Base-by-base conservation (phyloP, 306 rosid genomes). In the Quillaja saponaria region DNA sequence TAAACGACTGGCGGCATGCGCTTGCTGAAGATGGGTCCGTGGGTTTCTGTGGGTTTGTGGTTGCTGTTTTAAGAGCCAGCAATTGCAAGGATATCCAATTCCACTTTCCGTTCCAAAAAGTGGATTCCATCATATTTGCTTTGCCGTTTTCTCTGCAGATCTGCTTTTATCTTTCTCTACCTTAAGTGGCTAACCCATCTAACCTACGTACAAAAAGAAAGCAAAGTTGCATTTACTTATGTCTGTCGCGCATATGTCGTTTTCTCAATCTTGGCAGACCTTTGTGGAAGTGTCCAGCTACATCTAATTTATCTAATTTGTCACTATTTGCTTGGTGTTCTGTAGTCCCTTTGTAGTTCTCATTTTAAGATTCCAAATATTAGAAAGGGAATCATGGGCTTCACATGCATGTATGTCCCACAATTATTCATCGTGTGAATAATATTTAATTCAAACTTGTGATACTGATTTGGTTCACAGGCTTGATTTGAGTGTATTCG, bases 341-440 rank as follows among this genome's bases (percentile, higher is more conserved):
- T 67, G 56, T 50, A 62, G 50, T 50, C 63, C 13, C 59, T 52
- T 34, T 55, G 64, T 40, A 65, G 25, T 39, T 55, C 73, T 63
- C 31, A 1, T 70, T 73, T 18, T 28, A 25, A 66, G 61, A 66
- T 71, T 46, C 55, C 49, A 42, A 69, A 53, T 34, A 13, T 65
- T 18, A 34, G 55, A 60, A 71, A 49, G 50, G 48, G 49, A 31
- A 61, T 50, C 7, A 62, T 67, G 75, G 61, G 72, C 62, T 21
- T 74, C 83, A 79, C 77, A 69, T 79, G 80, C 20, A 21, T 58
- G 60, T 67, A 41, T 74, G 53, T 49, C 72, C 77, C 75, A 71
- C 51, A 7, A 10, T 14, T 46, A 14, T 46, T 20, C 4, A 4
- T 25, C 31, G 3, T 25, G 31, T 25, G 31, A 25, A 25, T 4